Percentiles rank a stretch among this genome's conserved stretches.
Conservation (phyloP, 1,139 yeast genomes). For the Scheffersomyces stambukii region DNA sequence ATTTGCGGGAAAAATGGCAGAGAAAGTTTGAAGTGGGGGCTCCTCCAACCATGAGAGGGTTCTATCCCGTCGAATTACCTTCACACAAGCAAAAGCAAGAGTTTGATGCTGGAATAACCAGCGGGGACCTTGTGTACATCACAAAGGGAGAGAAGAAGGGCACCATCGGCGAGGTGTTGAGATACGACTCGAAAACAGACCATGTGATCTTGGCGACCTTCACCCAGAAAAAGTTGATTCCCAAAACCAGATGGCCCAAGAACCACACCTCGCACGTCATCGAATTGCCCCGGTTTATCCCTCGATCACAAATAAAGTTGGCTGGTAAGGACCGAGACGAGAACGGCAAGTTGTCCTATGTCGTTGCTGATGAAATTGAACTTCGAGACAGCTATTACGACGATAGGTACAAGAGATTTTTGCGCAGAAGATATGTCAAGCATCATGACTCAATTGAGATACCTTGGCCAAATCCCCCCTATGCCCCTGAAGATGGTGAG, state of each 20-base stretch:
- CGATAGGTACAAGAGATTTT: constrained; percentile 63
- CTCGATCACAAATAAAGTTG: constrained; percentile 43
- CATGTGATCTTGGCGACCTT: constrained; percentile 33
- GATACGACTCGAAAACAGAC: constrained; percentile 28
- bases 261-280: constrained; percentile 72
- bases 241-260: constrained; percentile 69
- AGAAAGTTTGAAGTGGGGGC: constrained; percentile 23
- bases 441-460: constrained; percentile 64
- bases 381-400: constrained; percentile 71
- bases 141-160: constrained; percentile 70
- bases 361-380: constrained; percentile 73
- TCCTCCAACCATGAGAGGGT: constrained; percentile 35
- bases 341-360: constrained; percentile 54
- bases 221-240: constrained; percentile 39
- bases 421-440: constrained; percentile 75
- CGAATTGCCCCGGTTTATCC: constrained; percentile 59
- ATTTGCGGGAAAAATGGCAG: constrained; percentile 24
- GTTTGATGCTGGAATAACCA: constrained; percentile 32
- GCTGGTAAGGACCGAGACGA: constrained; percentile 73
- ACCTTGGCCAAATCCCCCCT: constrained; percentile 89
- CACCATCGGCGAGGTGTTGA: constrained; percentile 52
- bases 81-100: constrained; percentile 23
- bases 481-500: constrained; percentile 51
- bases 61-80: constrained; percentile 18
- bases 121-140: constrained; percentile 47